Evolutionary conservation across 176 grass and related monocot species (phyloP).

Genomic region (Aegilops longissima): DNA sequence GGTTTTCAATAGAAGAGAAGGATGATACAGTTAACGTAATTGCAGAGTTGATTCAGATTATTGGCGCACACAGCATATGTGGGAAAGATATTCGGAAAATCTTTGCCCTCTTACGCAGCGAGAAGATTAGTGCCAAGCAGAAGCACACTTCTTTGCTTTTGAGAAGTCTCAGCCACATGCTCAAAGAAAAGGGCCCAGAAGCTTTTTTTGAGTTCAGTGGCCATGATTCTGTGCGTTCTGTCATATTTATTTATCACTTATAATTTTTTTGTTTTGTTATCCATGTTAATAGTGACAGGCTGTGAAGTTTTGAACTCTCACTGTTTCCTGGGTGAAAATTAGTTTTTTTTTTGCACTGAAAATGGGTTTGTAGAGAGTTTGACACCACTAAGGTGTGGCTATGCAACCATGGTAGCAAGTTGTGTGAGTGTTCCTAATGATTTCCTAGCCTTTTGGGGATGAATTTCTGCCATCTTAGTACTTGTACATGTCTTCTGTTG

Average conservation of each 20-base stretch:
- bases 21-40: slow-evolving; percentile 60
- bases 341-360: neutral
- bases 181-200: slow-evolving; percentile 83
- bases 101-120: slow-evolving; percentile 65
- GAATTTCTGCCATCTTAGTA: neutral
- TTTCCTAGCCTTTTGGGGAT: neutral
- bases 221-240: slow-evolving; percentile 53
- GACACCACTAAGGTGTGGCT: neutral
- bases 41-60: slow-evolving; percentile 63
- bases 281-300: neutral
- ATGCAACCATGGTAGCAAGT: neutral
- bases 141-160: slow-evolving; percentile 63
- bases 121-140: slow-evolving; percentile 46
- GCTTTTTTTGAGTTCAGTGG: slow-evolving; percentile 77
- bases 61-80: slow-evolving; percentile 78
- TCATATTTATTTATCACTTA: slow-evolving; percentile 21
- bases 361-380: neutral
- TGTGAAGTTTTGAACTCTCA: neutral
- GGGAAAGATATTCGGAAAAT: slow-evolving; percentile 76
- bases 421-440: neutral
- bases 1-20: slow-evolving; percentile 59
- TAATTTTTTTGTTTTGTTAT: slow-evolving; percentile 25
- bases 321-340: slow-evolving; percentile 8
- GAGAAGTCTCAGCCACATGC: slow-evolving; percentile 63
- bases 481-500: neutral